Conservation (phyloP, 2,329 filamentous ascomycete species). For the Lecanosticta acicola region DNA sequence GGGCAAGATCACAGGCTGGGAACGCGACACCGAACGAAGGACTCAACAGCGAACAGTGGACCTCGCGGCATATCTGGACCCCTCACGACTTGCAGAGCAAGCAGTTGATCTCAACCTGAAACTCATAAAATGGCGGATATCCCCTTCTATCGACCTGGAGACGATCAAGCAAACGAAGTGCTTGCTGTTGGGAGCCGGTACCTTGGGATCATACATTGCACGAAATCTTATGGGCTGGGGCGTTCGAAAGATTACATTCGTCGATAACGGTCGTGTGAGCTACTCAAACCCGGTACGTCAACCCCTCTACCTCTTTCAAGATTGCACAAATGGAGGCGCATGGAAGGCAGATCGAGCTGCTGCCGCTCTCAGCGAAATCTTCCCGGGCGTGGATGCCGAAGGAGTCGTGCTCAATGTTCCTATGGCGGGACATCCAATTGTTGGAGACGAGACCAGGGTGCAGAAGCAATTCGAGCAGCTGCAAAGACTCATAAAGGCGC, state of each 20-base stretch:
- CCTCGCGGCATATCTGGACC: slow-evolving; percentile 90
- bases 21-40: slow-evolving; percentile 73
- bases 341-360: slow-evolving; percentile 79
- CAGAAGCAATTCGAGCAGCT: slow-evolving; percentile 71
- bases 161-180: slow-evolving; percentile 85
- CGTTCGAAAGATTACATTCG: slow-evolving; percentile 87
- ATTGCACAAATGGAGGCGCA: slow-evolving; percentile 79
- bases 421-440: slow-evolving; percentile 89
- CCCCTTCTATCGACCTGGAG: slow-evolving; percentile 80
- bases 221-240: slow-evolving; percentile 93
- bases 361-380: slow-evolving; percentile 74
- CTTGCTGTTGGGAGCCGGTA: slow-evolving; percentile 84
- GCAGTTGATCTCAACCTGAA: slow-evolving; percentile 95
- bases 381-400: slow-evolving; percentile 77
- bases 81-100: slow-evolving; percentile 77
- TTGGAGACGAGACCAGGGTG: slow-evolving; percentile 59
- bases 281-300: slow-evolving; percentile 96
- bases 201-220: slow-evolving; percentile 87
- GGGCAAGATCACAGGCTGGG: slow-evolving; percentile 93
- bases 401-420: slow-evolving; percentile 82
- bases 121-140: slow-evolving; percentile 97
- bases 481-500: slow-evolving; percentile 67
- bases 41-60: slow-evolving; percentile 72
- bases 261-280: slow-evolving; percentile 88
- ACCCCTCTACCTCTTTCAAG: slow-evolving; percentile 82